Evolutionary conservation across 2,329 filamentous ascomycete species (phyloP), one percentile per base, ranked within the genome.

Genomic region (Aspergillus unguis): DNA sequence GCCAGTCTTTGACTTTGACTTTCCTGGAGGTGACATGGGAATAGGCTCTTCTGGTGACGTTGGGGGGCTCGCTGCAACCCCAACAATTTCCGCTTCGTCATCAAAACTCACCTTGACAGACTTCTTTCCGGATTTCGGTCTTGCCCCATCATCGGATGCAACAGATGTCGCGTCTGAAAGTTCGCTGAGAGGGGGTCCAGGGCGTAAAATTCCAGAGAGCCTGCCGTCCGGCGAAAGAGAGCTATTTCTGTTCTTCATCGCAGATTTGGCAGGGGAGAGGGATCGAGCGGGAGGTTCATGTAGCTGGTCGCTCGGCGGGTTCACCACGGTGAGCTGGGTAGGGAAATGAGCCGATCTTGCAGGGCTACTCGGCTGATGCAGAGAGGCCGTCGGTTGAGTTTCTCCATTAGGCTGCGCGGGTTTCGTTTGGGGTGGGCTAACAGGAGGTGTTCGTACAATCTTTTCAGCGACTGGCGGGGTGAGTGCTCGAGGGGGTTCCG

Each of bases 21-120:
- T 67, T 25, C 61, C 62, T 1, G 63, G 65, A 9, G 71, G 69
- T 1, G 62, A 63, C n/a, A 71, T 74, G 27, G 67, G 63, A 3
- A 64, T 51, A 36, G 65, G 62, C 11, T 73, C 70, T 36, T 75
- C 73, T 1, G 70, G 71, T 4, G 71, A 74, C 5, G 70, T 71
- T 29, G 71, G 68, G 44, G 72, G 69, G 32, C 71, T 75, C 6
- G 71, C 69, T 28, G 71, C 68, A 17, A 75, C 65, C 23, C 76
- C 77, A 28, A 80, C 73, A 27, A 79, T 63, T 49, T 79, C 73
- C 4, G 79, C 71, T 43, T 79, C 77, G 40, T 84, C 81, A 52
- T 85, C 82, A 59, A 86, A 96, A 71, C 90, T 96, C 48, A 86
- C 83, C 48, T 82, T 76, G 3, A 75, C 75, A 29, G 69, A 69